These are phyloP conservation scores for Hymenoscyphus occultus DNA, from an alignment of 2,329 filamentous ascomycete genomes.

Conservation along the genomic window DNA sequence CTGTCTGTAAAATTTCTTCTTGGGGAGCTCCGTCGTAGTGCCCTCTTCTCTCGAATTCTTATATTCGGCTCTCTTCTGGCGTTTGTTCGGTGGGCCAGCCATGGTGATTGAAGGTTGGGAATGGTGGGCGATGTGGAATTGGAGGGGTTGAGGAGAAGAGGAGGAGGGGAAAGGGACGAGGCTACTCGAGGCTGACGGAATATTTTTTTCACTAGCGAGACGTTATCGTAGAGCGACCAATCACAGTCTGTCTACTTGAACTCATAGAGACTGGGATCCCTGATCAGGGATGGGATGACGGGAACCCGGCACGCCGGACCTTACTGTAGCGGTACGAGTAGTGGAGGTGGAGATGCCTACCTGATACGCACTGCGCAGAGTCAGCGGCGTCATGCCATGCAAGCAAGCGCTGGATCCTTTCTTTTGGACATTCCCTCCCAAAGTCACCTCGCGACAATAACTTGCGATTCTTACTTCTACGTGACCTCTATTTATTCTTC, in stretches of 20 bases:
- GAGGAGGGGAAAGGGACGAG: conserved; percentile 9
- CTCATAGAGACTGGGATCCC: not conserved
- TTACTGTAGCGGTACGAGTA: too few relatives aligned
- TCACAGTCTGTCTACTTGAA: not conserved
- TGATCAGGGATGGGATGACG: too few relatives aligned
- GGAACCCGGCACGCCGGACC: too few relatives aligned
- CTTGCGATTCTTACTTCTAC: not conserved
- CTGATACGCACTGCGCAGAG: too few relatives aligned
- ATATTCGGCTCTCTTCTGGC: conserved; percentile 64
- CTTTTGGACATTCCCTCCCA: too few relatives aligned
- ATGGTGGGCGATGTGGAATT: conserved; percentile 67
- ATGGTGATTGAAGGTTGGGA: conserved; percentile 43
- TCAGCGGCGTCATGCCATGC: too few relatives aligned
- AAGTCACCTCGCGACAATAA: not conserved
- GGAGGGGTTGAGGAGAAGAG: conserved; percentile 52
- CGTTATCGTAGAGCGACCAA: conserved; percentile 58
- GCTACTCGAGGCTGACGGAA: conserved; percentile 18
- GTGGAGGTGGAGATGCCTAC: too few relatives aligned
- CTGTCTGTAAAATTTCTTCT: conserved; percentile 96
- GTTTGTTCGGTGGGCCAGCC: conserved; percentile 51
- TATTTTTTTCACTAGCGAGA: conserved; percentile 3
- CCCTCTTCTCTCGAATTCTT: conserved; percentile 53
- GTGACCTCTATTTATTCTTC: not conserved
- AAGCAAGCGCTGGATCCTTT: too few relatives aligned
- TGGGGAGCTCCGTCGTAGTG: conserved; percentile 55